Evolutionary conservation across 2,329 filamentous ascomycete species (phyloP).

Genomic region (Daldinia sp.): DNA sequence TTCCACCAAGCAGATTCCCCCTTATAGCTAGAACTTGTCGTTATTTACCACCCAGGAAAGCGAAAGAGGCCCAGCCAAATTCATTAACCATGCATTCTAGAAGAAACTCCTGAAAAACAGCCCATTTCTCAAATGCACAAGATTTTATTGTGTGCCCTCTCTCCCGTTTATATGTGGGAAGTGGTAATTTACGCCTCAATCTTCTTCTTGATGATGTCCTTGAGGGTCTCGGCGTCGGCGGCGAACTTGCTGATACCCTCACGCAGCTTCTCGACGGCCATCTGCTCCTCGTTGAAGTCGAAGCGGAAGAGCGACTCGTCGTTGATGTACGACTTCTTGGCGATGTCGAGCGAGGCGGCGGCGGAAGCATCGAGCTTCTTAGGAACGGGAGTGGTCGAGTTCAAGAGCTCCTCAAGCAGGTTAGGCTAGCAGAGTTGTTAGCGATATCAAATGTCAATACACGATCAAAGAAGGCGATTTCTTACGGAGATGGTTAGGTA

Average conservation of each 20-base stretch:
- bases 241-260: slow-evolving; percentile 99
- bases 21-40: slow-evolving; percentile 10
- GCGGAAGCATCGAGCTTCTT: slow-evolving; percentile 63
- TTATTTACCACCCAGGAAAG: slow-evolving; percentile 6
- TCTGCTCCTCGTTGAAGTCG: slow-evolving; percentile 99
- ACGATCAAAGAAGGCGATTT: slow-evolving; percentile 40
- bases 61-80: slow-evolving; percentile 18
- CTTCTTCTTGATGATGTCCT: slow-evolving; percentile 92
- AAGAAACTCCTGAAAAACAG: slow-evolving; percentile 27
- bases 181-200: slow-evolving; percentile 62
- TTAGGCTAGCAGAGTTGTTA: slow-evolving; percentile 70
- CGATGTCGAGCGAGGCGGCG: slow-evolving; percentile 80
- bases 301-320: slow-evolving; percentile 95
- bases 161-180: not conserved
- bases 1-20: slow-evolving; percentile 26
- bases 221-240: slow-evolving; percentile 92
- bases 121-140: slow-evolving; percentile 19
- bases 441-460: not conserved
- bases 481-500: slow-evolving; percentile 97
- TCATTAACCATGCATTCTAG: slow-evolving; percentile 29
- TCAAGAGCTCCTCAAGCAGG: slow-evolving; percentile 93
- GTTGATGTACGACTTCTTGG: slow-evolving; percentile 92
- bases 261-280: slow-evolving; percentile 98
- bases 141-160: not conserved
- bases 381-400: slow-evolving; percentile 63